phyloP scores from a whole-genome alignment of 2,329 filamentous ascomycete genomes.

The Alternaria novae-zelandiae region DNA sequence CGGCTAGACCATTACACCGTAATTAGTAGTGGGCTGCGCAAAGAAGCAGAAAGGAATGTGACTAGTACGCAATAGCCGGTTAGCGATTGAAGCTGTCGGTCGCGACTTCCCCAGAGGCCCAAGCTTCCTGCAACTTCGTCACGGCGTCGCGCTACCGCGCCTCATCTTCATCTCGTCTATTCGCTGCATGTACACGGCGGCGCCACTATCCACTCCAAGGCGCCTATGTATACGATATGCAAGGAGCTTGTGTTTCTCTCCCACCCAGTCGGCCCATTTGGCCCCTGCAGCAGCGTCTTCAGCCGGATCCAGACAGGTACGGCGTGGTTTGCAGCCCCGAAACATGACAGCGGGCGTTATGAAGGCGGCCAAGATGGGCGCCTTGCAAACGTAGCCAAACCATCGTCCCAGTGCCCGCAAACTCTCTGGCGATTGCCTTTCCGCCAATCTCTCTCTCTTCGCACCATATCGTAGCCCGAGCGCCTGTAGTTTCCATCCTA shows the following conservation, averaged over 20 bases:
- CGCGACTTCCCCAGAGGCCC: slow-evolving; percentile 16
- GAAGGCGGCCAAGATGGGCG: slow-evolving; percentile 12
- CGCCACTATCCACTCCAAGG: slow-evolving; percentile 7
- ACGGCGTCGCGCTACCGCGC: slow-evolving; percentile 8
- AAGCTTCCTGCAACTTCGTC: slow-evolving; percentile 11
- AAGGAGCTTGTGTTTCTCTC: slow-evolving; percentile 1
- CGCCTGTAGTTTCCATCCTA: not conserved
- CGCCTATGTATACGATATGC: slow-evolving; percentile 4
- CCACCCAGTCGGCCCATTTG: slow-evolving; percentile 12
- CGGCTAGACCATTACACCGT: slow-evolving; percentile 11
- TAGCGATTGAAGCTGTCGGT: slow-evolving; percentile 3
- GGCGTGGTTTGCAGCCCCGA: slow-evolving; percentile 12
- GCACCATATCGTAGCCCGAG: not conserved
- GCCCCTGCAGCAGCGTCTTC: slow-evolving; percentile 16
- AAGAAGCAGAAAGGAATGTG: not conserved
- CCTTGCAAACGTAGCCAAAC: slow-evolving; percentile 12
- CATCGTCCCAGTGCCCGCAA: not conserved
- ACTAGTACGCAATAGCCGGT: not conserved
- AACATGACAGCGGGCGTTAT: slow-evolving; percentile 14
- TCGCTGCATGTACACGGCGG: slow-evolving; percentile 5
- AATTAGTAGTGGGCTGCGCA: not conserved
- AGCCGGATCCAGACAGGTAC: not conserved
- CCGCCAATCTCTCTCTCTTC: not conserved
- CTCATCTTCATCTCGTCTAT: slow-evolving; percentile 8
- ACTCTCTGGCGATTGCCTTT: not conserved